A percentile compares a stretch with the other conserved stretches of the same genome.
phyloP scores from a whole-genome alignment of 169 alveolate genomes.

The Plasmodium berghei region DNA sequence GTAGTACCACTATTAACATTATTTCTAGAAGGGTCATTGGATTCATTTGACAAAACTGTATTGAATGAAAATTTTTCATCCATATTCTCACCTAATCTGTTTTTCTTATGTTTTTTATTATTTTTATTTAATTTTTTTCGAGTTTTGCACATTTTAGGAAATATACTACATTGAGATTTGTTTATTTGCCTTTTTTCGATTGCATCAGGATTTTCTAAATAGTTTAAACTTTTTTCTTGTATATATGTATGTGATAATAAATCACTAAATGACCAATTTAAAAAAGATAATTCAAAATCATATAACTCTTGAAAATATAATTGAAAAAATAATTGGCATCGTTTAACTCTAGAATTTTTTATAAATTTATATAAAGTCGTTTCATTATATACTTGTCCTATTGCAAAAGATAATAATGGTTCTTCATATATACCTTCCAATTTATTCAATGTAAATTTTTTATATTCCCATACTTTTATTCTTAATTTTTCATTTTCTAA shows the following conservation, averaged over 20 bases:
- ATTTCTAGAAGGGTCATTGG: neutral
- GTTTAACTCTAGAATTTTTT: constrained; percentile 78
- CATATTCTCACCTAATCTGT: neutral
- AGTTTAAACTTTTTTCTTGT: constrained; percentile 49
- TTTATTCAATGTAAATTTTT: constrained; percentile 83
- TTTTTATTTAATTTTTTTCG: constrained; percentile 21
- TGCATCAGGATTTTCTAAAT: constrained; percentile 19
- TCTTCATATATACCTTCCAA: constrained; percentile 88
- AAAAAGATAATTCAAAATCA: constrained; percentile 84
- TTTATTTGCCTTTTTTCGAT: constrained; percentile 15
- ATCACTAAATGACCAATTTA: constrained; percentile 79
- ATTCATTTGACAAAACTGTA: constrained; percentile 17
- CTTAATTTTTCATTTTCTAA: constrained; percentile 87
- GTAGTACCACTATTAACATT: neutral
- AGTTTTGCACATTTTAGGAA: constrained; percentile 17
- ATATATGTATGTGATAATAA: constrained; percentile 73
- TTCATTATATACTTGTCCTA: constrained; percentile 82
- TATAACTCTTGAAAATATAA: constrained; percentile 85
- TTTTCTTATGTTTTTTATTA: constrained; percentile 41
- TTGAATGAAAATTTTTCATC: constrained; percentile 20
- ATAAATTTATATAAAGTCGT: constrained; percentile 81
- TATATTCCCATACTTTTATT: constrained; percentile 88
- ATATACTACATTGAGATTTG: constrained; percentile 10
- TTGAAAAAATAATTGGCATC: constrained; percentile 81
- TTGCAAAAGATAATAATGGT: constrained; percentile 81